Evolutionary conservation across 1,284 basidiomycete genomes (phyloP).

Genomic region (Pseudozyma sp.): DNA sequence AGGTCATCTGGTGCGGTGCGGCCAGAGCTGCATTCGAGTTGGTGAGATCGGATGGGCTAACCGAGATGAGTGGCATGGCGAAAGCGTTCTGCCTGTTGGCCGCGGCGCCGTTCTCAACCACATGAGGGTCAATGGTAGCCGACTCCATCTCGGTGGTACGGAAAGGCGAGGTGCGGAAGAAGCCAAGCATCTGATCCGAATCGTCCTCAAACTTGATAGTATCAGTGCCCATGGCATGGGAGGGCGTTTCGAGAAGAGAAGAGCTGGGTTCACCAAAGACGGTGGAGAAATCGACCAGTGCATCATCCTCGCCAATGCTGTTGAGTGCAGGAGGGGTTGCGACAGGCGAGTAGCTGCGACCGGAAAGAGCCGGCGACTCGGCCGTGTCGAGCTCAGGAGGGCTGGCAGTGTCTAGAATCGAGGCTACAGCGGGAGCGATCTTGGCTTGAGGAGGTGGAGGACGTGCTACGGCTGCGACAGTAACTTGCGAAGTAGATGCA

Average conservation of each 20-base stretch:
- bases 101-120: constrained; percentile 28
- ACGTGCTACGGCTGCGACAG: constrained; percentile 37
- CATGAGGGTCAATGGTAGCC: constrained; percentile 50
- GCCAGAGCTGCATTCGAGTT: not conserved
- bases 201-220: constrained; percentile 39
- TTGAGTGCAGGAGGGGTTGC: constrained; percentile 33
- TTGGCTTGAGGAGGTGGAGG: constrained; percentile 26
- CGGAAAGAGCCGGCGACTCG: constrained; percentile 41
- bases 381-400: constrained; percentile 40
- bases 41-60: constrained; percentile 17
- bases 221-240: not conserved
- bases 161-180: constrained; percentile 47
- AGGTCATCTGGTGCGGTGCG: constrained; percentile 14
- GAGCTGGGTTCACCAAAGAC: constrained; percentile 37
- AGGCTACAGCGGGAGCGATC: constrained; percentile 1
- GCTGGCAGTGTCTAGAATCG: constrained; percentile 9
- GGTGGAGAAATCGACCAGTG: constrained; percentile 29
- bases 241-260: constrained; percentile 10
- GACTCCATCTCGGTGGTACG: constrained; percentile 33
- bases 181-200: constrained; percentile 33
- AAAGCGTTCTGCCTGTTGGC: constrained; percentile 2
- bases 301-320: constrained; percentile 27
- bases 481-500: constrained; percentile 34
- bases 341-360: constrained; percentile 37
- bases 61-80: constrained; percentile 20